Conservation (phyloP, 1,139 yeast genomes). For the Yamadazyma triangularis region DNA sequence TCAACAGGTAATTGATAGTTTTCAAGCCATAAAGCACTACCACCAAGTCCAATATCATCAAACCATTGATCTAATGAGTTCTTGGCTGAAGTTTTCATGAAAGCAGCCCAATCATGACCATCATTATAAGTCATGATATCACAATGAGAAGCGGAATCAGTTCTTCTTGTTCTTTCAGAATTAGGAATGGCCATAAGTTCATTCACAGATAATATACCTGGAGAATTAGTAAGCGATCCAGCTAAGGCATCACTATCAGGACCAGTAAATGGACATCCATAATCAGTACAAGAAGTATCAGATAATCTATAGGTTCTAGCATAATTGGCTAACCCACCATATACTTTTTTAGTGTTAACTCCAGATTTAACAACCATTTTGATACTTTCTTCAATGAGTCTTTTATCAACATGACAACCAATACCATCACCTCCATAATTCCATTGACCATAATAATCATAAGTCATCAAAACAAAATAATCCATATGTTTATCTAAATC, state of each 20-base stretch:
- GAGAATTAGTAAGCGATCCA: constrained; percentile 5
- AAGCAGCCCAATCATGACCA: constrained; percentile 13
- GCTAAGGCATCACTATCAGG: constrained; percentile 3
- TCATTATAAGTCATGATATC: constrained; percentile 14
- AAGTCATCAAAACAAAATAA: constrained; percentile 15
- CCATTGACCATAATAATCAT: constrained; percentile 12
- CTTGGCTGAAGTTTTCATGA: constrained; percentile 12
- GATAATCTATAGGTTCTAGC: constrained; percentile 11
- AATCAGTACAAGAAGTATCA: constrained; percentile 4
- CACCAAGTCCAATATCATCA: constrained; percentile 13
- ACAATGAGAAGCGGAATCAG: constrained; percentile 12
- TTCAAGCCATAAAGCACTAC: constrained; percentile 12
- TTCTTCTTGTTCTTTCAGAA: constrained; percentile 9
- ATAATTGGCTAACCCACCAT: constrained; percentile 18
- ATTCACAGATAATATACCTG: constrained; percentile 12
- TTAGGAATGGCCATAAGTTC: constrained; percentile 9
- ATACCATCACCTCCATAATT: constrained; percentile 1
- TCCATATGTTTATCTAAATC: constrained; percentile 13
- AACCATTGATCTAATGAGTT: constrained; percentile 7
- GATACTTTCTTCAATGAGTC: constrained; percentile 6
- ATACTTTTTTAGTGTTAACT: constrained; percentile 12
- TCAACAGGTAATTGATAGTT: too few relatives aligned
- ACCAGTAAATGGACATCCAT: constrained; percentile 9
- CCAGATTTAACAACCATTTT: constrained; percentile 16
- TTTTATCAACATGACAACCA: constrained; percentile 13